These are phyloP conservation scores for Dalbergia cultrata DNA, from an alignment of 306 rosid genomes.

Conservation along the genomic window DNA sequence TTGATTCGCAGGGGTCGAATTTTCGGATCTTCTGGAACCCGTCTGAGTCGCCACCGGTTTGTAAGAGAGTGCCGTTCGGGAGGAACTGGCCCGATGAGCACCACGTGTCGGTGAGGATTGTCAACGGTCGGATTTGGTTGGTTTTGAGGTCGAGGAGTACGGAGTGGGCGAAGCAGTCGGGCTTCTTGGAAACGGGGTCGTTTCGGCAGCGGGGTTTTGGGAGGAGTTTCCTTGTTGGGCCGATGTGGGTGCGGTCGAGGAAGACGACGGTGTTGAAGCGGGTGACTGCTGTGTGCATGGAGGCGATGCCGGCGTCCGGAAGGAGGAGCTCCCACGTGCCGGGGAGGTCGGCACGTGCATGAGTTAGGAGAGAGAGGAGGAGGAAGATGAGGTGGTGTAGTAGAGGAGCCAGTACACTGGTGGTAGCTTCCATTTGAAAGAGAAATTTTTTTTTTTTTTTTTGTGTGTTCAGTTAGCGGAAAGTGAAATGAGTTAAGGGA, in stretches of 20 bases:
- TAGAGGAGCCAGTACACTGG: neutral
- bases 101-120: conserved; percentile 89
- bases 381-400: neutral
- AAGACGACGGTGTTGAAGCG: conserved; percentile 86
- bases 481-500: too few species aligned
- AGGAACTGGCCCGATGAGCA: conserved; percentile 94
- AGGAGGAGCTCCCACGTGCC: conserved; percentile 87
- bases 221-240: conserved; percentile 76
- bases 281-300: conserved; percentile 96
- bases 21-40: conserved; percentile 75
- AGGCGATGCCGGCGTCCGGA: conserved; percentile 78
- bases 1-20: conserved; percentile 65
- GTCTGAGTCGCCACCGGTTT: conserved; percentile 86
- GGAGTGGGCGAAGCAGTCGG: conserved; percentile 91
- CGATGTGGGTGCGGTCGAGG: conserved; percentile 86
- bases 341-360: conserved; percentile 71
- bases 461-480: too few species aligned
- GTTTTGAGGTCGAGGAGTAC: conserved; percentile 65
- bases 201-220: conserved; percentile 57
- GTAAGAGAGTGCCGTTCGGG: conserved; percentile 78
- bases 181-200: conserved; percentile 60
- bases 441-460: too few species aligned
- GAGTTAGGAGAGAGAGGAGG: conserved; percentile 1
- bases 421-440: neutral
- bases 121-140: conserved; percentile 71